These are phyloP conservation scores for Liquidambar formosana DNA, from an alignment of 164 flowering plant genomes.

Conservation along the genomic window DNA sequence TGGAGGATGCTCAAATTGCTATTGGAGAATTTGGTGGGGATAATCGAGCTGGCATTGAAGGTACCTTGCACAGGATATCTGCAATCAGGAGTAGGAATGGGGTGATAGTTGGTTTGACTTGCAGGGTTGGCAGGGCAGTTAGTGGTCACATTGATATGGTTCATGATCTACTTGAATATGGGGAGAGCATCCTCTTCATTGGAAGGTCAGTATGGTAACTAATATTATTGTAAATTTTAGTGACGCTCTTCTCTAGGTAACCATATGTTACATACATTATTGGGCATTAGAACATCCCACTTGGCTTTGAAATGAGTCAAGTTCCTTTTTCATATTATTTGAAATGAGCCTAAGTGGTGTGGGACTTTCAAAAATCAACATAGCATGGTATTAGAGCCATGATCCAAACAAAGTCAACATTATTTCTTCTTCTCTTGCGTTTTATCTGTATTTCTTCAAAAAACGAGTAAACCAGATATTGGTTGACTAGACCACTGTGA, in stretches of 20 bases:
- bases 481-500: too few relatives aligned
- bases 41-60: constrained; percentile 77
- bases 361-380: too few relatives aligned
- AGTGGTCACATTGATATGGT: constrained; percentile 72
- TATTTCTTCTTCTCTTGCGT: too few relatives aligned
- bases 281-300: too few relatives aligned
- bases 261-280: too few relatives aligned
- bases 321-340: too few relatives aligned
- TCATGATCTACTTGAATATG: constrained; percentile 61
- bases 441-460: too few relatives aligned
- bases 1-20: constrained; percentile 64
- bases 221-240: not conserved
- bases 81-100: constrained; percentile 69
- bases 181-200: constrained; percentile 71
- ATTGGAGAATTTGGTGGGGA: constrained; percentile 73
- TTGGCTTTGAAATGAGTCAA: too few relatives aligned
- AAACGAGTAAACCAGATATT: too few relatives aligned
- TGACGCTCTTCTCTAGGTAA: not conserved
- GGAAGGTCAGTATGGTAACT: constrained; percentile 47
- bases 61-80: constrained; percentile 74
- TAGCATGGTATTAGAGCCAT: too few relatives aligned
- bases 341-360: too few relatives aligned
- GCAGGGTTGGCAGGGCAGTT: constrained; percentile 74
- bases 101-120: constrained; percentile 64
- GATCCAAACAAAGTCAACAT: too few relatives aligned